Evolutionary conservation across 352 stramenopile genomes (phyloP).

Genomic region (Phytopythium litorale): DNA sequence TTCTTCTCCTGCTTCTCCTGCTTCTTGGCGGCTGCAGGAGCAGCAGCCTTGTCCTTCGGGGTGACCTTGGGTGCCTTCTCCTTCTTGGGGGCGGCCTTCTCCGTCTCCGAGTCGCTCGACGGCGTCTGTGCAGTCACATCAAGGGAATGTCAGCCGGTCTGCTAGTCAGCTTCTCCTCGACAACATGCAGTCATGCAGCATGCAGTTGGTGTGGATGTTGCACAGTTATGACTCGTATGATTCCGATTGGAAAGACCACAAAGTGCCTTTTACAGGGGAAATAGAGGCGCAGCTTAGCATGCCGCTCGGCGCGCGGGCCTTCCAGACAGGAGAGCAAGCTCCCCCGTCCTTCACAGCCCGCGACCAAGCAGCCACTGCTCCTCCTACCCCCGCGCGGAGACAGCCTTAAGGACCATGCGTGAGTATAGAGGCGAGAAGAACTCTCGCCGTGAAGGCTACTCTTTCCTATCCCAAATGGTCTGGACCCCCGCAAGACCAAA

Average conservation of each 20-base stretch:
- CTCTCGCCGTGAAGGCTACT: constrained; percentile 65
- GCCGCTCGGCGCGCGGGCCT: background rate
- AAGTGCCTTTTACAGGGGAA: constrained; percentile 60
- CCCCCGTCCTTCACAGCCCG: background rate
- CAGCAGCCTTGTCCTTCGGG: constrained; percentile 16
- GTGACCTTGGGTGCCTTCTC: constrained; percentile 36
- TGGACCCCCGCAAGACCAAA: constrained; percentile 67
- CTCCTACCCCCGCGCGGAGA: constrained; percentile 71
- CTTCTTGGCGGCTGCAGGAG: constrained; percentile 21
- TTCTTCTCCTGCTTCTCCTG: constrained; percentile 27
- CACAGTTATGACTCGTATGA: constrained; percentile 93
- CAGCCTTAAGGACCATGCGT: constrained; percentile 90
- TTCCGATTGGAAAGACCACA: constrained; percentile 76
- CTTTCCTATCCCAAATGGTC: constrained; percentile 85
- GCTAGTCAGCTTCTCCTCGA: too few species aligned
- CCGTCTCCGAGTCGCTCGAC: constrained; percentile 36
- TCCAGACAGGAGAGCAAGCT: background rate
- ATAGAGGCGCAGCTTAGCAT: constrained; percentile 20
- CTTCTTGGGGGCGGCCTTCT: constrained; percentile 18
- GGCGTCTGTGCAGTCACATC: constrained; percentile 18
- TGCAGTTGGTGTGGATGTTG: constrained; percentile 50
- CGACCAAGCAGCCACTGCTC: constrained; percentile 20
- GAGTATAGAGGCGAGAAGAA: constrained; percentile 79
- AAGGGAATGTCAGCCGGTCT: too few species aligned
- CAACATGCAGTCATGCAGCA: too few species aligned